A percentile compares a stretch with the other conserved stretches of the same genome.
phyloP scores from a whole-genome alignment of 2,329 filamentous ascomycete species.

The Penicillium sp. region DNA sequence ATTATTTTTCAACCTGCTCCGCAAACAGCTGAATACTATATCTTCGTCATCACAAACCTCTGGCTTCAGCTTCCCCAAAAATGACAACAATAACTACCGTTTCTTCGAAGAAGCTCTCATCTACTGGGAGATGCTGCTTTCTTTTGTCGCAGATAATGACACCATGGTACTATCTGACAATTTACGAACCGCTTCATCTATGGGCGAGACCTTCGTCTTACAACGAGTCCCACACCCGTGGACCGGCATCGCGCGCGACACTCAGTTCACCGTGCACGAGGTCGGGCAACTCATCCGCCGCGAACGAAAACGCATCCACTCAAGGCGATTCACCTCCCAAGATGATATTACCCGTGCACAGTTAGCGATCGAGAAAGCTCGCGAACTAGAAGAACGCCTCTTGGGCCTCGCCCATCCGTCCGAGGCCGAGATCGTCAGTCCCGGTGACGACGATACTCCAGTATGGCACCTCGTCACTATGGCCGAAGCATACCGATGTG shows the following conservation, averaged over 20 bases:
- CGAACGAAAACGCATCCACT: slow-evolving; percentile 30
- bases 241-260: slow-evolving; percentile 34
- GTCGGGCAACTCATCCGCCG: slow-evolving; percentile 36
- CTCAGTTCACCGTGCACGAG: slow-evolving; percentile 37
- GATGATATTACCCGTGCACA: slow-evolving; percentile 28
- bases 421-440: slow-evolving; percentile 42
- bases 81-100: slow-evolving; percentile 38
- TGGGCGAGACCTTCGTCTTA: slow-evolving; percentile 24
- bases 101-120: slow-evolving; percentile 51
- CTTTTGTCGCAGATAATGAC: slow-evolving; percentile 44
- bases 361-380: slow-evolving; percentile 30
- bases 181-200: slow-evolving; percentile 10
- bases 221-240: slow-evolving; percentile 34
- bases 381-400: slow-evolving; percentile 42
- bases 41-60: slow-evolving; percentile 20
- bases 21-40: slow-evolving; percentile 37
- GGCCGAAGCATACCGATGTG: slow-evolving; percentile 47
- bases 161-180: slow-evolving; percentile 22
- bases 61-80: slow-evolving; percentile 9
- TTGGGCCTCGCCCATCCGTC: slow-evolving; percentile 41
- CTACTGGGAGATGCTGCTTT: slow-evolving; percentile 53
- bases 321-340: slow-evolving; percentile 31
- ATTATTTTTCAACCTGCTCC: slow-evolving; percentile 41
- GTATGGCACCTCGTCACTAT: slow-evolving; percentile 47
- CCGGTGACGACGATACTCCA: slow-evolving; percentile 46